Percentiles rank a stretch among this genome's conserved stretches.
Evolutionary conservation across 257 asterid genomes (phyloP).

Genomic region (Solanum medicagineum): DNA sequence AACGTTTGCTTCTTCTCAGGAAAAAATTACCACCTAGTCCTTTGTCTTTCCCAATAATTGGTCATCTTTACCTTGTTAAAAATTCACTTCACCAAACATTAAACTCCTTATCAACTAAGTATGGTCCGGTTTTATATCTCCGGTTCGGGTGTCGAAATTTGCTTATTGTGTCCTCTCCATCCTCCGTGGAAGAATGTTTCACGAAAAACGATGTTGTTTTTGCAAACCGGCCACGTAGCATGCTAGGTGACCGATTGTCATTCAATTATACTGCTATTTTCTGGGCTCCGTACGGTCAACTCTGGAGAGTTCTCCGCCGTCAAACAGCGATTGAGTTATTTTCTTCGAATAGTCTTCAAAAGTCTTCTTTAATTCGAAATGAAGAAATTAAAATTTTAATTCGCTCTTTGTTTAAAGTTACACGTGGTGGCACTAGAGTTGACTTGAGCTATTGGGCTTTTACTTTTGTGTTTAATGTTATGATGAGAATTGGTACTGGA

Average conservation of each 20-base stretch:
- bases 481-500: constrained; percentile 29
- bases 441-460: constrained; percentile 22
- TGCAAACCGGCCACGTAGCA: constrained; percentile 37
- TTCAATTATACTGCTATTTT: constrained; percentile 18
- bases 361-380: constrained; percentile 21
- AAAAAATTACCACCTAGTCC: constrained; percentile 34
- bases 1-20: background rate
- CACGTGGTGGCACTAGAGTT: constrained; percentile 4
- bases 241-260: constrained; percentile 16
- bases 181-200: constrained; percentile 43
- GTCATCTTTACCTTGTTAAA: constrained; percentile 51
- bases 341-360: constrained; percentile 23
- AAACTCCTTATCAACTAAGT: constrained; percentile 14
- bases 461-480: constrained; percentile 17
- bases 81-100: constrained; percentile 21
- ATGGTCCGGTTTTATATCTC: constrained; percentile 39
- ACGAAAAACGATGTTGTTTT: constrained; percentile 35
- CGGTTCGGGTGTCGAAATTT: constrained; percentile 23
- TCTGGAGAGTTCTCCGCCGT: constrained; percentile 35
- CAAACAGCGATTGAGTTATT: constrained; percentile 20
- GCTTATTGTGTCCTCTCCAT: constrained; percentile 37
- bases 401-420: background rate
- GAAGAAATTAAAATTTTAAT: constrained; percentile 12
- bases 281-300: constrained; percentile 27
- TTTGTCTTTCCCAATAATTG: constrained; percentile 34